These are phyloP conservation scores for Serendipita sp. DNA, from an alignment of 768 basidiomycete genomes.

Conservation along the genomic window DNA sequence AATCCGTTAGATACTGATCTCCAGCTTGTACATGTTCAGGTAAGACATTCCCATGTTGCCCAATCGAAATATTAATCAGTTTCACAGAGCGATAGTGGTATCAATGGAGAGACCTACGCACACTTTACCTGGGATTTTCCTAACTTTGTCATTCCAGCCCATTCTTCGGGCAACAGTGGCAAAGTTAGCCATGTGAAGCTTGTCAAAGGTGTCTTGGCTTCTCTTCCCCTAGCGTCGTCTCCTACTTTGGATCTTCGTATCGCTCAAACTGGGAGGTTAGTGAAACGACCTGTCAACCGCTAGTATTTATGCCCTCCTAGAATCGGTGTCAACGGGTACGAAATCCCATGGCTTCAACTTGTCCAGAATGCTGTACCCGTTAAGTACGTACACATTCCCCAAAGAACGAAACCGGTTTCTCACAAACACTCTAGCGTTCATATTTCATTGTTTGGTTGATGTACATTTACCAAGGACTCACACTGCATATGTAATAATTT, in stretches of 20 bases:
- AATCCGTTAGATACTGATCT: constrained; percentile 48
- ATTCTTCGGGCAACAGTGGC: constrained; percentile 47
- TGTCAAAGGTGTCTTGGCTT: constrained; percentile 38
- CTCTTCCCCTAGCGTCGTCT: constrained; percentile 42
- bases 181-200: constrained; percentile 40
- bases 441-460: background rate
- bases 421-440: background rate
- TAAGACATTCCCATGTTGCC: background rate
- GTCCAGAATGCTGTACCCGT: constrained; percentile 39
- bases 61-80: constrained; percentile 27
- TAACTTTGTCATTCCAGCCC: constrained; percentile 40
- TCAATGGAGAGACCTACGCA: constrained; percentile 40
- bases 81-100: constrained; percentile 40
- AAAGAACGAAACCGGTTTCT: too few relatives aligned
- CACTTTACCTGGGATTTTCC: constrained; percentile 41
- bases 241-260: constrained; percentile 38
- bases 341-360: constrained; percentile 50
- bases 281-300: background rate
- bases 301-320: constrained; percentile 13
- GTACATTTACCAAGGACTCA: background rate
- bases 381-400: constrained; percentile 21
- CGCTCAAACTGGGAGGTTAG: constrained; percentile 29
- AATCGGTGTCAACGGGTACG: constrained; percentile 40
- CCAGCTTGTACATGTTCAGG: constrained; percentile 9
- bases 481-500: background rate